Base-by-base conservation (phyloP, 805 yeast species). In the Candida dendrica region DNA sequence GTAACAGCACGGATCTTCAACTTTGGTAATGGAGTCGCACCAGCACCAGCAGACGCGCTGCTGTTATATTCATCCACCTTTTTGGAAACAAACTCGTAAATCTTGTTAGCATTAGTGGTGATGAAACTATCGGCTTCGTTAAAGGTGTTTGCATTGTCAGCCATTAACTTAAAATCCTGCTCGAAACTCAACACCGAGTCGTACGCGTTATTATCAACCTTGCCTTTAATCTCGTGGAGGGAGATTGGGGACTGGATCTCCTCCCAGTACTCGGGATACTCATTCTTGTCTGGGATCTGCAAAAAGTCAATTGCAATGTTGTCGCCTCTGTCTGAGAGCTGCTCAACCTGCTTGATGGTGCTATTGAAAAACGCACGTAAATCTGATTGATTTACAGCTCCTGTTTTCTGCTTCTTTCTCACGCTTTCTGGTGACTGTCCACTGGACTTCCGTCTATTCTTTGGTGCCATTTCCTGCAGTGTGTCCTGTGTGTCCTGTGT, bases 191-290 rank as follows among this genome's bases (percentile, higher is more conserved):
- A 35, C 37, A 52, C 19, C 52, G 67, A 43, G 39, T 51, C 13
- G 45, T 71, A 69, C 34, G 58, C 58, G 36, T 64, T 56, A 9
- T 60, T 51, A 10, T 63, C 60, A 36, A 75, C 54, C 43, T 74
- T 75, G 44, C 61, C 64, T 45, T 71, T 71, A 44, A 87, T 79
- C 60, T 84, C 91, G 42, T 75, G 70, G 11, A 87, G 59, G 0
- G 95, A 81, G 3, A 84, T 76, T 2, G 95, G 95, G 18, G 64
- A 63, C 41, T 67, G 63, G 36, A 86, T 78, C 42, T 78, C 66
- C 43, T 75, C 72, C 57, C 81, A 86, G 59, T 88, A 89, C 56
- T 87, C 95, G 0, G 96, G 89, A 55, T 84, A 87, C 37, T 75
- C 62, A 56, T 81, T 79, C 50, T 79, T 77, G 20, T 84, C 73